Percentiles rank a stretch among this genome's conserved stretches.
phyloP scores from a whole-genome alignment of 2,329 filamentous ascomycete species.

The Cladosporium sp. region DNA sequence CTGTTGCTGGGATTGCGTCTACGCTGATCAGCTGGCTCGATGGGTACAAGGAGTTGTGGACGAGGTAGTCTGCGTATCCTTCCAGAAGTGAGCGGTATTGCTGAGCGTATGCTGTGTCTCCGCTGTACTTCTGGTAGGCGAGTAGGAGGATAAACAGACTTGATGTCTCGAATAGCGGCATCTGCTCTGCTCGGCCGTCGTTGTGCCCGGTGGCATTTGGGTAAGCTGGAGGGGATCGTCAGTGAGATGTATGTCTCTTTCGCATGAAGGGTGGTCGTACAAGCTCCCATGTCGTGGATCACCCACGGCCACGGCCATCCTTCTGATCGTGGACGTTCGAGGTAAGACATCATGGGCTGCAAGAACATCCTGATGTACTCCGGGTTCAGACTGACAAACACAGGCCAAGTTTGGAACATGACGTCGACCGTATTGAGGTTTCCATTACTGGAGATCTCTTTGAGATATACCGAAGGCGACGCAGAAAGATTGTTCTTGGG shows the following conservation, averaged over 20 bases:
- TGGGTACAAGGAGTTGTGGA: conserved; percentile 55
- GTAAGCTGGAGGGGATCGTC: conserved; percentile 48
- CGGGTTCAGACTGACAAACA: conserved; percentile 82
- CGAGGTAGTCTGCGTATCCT: conserved; percentile 57
- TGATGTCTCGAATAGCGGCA: conserved; percentile 44
- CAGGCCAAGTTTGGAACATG: conserved; percentile 79
- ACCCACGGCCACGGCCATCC: conserved; percentile 51
- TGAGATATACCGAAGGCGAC: conserved; percentile 49
- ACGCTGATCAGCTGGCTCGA: conserved; percentile 61
- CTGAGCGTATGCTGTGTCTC: conserved; percentile 42
- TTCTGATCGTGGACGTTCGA: conserved; percentile 23
- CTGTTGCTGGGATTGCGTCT: conserved; percentile 59
- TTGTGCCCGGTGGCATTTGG: conserved; percentile 62
- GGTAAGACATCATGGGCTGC: conserved; percentile 29
- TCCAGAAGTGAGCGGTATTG: conserved; percentile 54
- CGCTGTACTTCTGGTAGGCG: conserved; percentile 57
- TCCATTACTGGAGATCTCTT: conserved; percentile 59
- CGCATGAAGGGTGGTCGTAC: background rate
- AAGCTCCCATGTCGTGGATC: conserved; percentile 68
- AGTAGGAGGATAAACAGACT: conserved; percentile 59
- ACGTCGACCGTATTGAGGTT: conserved; percentile 60
- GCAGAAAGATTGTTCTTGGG: conserved; percentile 27
- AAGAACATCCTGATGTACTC: conserved; percentile 16
- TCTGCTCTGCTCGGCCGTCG: conserved; percentile 46
- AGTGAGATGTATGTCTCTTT: background rate